Conservation (phyloP, 345 rosid species). For the Heritiera littoralis region DNA sequence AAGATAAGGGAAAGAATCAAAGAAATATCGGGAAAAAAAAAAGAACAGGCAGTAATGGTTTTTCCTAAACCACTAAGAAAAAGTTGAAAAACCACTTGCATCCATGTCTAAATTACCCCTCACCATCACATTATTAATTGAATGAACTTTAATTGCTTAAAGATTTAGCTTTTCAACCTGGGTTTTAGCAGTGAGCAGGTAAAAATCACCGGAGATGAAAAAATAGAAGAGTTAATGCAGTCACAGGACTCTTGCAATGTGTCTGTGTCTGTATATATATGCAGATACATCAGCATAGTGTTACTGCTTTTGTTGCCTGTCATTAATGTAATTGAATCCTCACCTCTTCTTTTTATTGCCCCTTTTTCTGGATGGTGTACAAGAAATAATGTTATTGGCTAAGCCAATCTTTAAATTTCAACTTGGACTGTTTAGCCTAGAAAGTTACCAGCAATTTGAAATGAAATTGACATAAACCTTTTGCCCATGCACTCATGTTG, state of each 20-base stretch:
- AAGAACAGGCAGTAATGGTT: not conserved
- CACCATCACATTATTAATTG: conserved; percentile 14
- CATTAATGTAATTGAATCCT: conserved; percentile 36
- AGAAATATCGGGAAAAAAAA: not conserved
- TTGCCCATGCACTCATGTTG: not conserved
- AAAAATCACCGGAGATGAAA: not conserved
- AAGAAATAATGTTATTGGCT: not conserved
- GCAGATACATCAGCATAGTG: not conserved
- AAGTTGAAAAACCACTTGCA: not conserved
- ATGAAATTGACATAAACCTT: conserved; percentile 6
- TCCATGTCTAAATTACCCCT: conserved; percentile 3
- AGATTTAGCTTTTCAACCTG: not conserved
- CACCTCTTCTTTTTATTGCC: conserved; percentile 16
- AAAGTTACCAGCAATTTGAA: not conserved
- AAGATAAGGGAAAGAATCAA: not conserved
- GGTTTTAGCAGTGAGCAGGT: not conserved
- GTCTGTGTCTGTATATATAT: not conserved
- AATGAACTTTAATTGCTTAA: not conserved
- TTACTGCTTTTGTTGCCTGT: conserved; percentile 27
- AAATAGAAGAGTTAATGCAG: conserved; percentile 26
- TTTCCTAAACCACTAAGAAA: not conserved
- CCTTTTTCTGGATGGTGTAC: not conserved
- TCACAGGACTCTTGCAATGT: conserved; percentile 46
- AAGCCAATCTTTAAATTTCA: conserved; percentile 18
- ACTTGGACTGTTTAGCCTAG: not conserved